Evolutionary conservation across 179 eudicot species (phyloP).

Genomic region (Silene noctiflora): DNA sequence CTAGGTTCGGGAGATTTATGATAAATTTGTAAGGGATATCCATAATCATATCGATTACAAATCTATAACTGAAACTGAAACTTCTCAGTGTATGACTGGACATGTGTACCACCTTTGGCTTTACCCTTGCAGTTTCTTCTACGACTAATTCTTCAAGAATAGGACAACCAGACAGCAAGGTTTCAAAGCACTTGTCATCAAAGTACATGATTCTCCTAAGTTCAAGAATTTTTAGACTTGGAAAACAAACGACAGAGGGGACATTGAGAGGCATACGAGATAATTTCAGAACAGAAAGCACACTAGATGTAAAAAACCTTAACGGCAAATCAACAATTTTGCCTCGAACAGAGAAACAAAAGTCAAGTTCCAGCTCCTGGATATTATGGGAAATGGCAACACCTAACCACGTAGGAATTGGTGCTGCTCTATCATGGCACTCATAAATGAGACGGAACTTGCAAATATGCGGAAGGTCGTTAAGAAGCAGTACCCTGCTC

Average conservation of each 20-base stretch:
- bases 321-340: constrained; percentile 14
- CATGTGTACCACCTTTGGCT: constrained; percentile 23
- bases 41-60: constrained; percentile 17
- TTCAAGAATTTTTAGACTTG: constrained; percentile 30
- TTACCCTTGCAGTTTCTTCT: constrained; percentile 31
- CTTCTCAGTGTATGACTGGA: constrained; percentile 17
- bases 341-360: constrained; percentile 13
- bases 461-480: constrained; percentile 13
- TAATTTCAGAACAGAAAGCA: constrained; percentile 27
- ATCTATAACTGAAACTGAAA: constrained; percentile 24
- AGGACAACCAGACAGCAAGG: constrained; percentile 27
- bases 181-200: constrained; percentile 24
- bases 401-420: constrained; percentile 26
- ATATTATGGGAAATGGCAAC: constrained; percentile 22
- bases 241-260: constrained; percentile 26
- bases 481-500: constrained; percentile 28
- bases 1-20: constrained; percentile 29
- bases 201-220: constrained; percentile 22
- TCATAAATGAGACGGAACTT: constrained; percentile 32
- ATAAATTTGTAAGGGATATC: constrained; percentile 25
- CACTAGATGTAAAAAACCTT: constrained; percentile 19
- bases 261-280: constrained; percentile 29
- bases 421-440: constrained; percentile 19
- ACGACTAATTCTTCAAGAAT: constrained; percentile 32
- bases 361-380: constrained; percentile 30